phyloP scores from a whole-genome alignment of 176 grass and related monocot genomes.

The Hordeum marinum region DNA sequence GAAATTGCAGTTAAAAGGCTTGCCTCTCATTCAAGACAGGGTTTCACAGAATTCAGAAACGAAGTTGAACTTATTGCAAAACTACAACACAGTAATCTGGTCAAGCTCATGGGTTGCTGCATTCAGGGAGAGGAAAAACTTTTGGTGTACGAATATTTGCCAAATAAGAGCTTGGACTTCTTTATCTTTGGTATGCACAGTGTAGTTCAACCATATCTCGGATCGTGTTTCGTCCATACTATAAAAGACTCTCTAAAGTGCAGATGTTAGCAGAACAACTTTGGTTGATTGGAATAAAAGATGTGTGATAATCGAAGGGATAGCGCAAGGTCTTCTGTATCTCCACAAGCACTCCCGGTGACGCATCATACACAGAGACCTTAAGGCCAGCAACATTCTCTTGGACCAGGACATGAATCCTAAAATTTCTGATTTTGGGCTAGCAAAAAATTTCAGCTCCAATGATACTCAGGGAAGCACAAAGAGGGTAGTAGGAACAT shows the following conservation, averaged over 20 bases:
- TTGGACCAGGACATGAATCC: constrained; percentile 34
- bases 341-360: constrained; percentile 31
- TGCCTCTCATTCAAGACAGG: constrained; percentile 8
- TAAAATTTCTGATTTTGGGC: constrained; percentile 40
- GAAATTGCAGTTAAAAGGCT: constrained; percentile 33
- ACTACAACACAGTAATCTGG: constrained; percentile 24
- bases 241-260: background rate
- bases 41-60: constrained; percentile 23
- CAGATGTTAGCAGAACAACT: constrained; percentile 6
- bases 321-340: constrained; percentile 40
- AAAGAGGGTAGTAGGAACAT: constrained; percentile 30
- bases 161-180: constrained; percentile 28
- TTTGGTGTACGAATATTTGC: constrained; percentile 28
- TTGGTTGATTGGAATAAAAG: constrained; percentile 23
- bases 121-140: constrained; percentile 23
- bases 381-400: constrained; percentile 41
- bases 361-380: constrained; percentile 10
- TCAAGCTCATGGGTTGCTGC: constrained; percentile 5
- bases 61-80: constrained; percentile 32
- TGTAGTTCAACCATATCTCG: background rate
- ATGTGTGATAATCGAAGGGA: constrained; percentile 7
- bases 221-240: background rate
- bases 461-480: constrained; percentile 28
- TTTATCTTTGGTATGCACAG: constrained; percentile 25
- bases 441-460: constrained; percentile 27